Conservation (phyloP, 495 filamentous ascomycete species). For the Aspergillus haitiensis region DNA sequence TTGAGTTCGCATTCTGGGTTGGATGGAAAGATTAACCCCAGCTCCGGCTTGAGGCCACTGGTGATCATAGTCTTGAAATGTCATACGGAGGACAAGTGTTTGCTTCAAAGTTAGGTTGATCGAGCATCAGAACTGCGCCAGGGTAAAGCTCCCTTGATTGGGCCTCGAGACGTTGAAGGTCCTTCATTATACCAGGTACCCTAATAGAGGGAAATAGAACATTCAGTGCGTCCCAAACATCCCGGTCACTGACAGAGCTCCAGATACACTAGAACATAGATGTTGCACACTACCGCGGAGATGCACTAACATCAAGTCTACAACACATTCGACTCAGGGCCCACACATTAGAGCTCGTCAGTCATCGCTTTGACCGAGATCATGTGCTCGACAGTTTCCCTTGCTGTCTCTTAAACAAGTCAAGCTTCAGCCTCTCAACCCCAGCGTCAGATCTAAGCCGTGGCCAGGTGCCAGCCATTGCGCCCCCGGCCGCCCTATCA, state of each 20-base stretch:
- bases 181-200: slow-evolving; percentile 22
- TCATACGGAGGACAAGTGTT: slow-evolving; percentile 22
- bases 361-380: slow-evolving; percentile 22
- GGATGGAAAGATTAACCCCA: slow-evolving; percentile 21
- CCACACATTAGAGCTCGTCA: slow-evolving; percentile 16
- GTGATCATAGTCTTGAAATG: slow-evolving; percentile 19
- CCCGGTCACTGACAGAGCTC: slow-evolving; percentile 15
- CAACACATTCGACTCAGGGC: slow-evolving; percentile 8
- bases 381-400: slow-evolving; percentile 23
- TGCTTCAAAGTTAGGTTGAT: slow-evolving; percentile 13
- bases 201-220: slow-evolving; percentile 26
- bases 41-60: slow-evolving; percentile 24
- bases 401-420: slow-evolving; percentile 11
- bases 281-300: slow-evolving; percentile 23
- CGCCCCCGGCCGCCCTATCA: too few relatives aligned
- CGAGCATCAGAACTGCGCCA: slow-evolving; percentile 24
- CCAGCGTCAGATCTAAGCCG: too few relatives aligned
- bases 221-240: slow-evolving; percentile 21
- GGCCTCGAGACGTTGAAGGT: slow-evolving; percentile 20
- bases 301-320: slow-evolving; percentile 24
- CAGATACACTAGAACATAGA: slow-evolving; percentile 21
- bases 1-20: slow-evolving; percentile 21
- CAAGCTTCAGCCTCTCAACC: too few relatives aligned
- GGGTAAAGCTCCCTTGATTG: slow-evolving; percentile 23
- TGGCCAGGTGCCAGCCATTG: too few relatives aligned